phyloP scores from a whole-genome alignment of 208 protist species.

The Leishmania aethiopica region DNA sequence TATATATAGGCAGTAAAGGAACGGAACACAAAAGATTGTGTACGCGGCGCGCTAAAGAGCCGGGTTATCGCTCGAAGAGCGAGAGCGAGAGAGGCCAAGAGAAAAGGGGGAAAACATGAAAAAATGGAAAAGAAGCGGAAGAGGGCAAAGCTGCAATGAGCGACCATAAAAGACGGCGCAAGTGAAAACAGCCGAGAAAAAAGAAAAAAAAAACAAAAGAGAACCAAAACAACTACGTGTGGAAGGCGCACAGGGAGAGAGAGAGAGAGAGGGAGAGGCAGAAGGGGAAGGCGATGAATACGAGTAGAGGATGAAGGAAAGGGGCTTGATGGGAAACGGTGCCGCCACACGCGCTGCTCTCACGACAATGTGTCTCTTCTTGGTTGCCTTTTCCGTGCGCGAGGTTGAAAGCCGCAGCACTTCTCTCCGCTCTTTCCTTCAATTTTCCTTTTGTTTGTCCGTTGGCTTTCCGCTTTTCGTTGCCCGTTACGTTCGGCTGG shows the following conservation, averaged over 20 bases:
- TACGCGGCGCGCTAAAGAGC: background rate
- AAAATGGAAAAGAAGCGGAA: background rate
- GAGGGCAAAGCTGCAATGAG: background rate
- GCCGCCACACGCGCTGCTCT: no score
- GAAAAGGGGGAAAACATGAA: background rate
- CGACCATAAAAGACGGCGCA: background rate
- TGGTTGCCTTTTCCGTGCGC: background rate
- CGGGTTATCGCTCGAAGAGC: no score
- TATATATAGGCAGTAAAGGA: no score
- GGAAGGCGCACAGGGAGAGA: background rate
- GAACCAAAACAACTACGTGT: background rate
- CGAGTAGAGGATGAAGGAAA: background rate
- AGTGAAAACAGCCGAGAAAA: background rate
- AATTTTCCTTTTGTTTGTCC: no score
- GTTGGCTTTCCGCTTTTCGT: background rate
- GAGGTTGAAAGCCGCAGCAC: no score
- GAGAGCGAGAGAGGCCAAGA: no score
- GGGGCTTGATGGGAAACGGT: background rate
- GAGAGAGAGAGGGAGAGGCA: background rate
- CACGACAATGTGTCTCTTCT: background rate
- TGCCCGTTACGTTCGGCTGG: background rate
- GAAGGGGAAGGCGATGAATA: background rate
- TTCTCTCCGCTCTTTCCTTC: no score
- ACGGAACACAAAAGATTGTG: no score
- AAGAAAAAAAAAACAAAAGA: background rate